Evolutionary conservation across 2,329 filamentous ascomycete species (phyloP), one percentile per base, ranked within the genome.

Genomic region (Apiospora rasikravindrae): DNA sequence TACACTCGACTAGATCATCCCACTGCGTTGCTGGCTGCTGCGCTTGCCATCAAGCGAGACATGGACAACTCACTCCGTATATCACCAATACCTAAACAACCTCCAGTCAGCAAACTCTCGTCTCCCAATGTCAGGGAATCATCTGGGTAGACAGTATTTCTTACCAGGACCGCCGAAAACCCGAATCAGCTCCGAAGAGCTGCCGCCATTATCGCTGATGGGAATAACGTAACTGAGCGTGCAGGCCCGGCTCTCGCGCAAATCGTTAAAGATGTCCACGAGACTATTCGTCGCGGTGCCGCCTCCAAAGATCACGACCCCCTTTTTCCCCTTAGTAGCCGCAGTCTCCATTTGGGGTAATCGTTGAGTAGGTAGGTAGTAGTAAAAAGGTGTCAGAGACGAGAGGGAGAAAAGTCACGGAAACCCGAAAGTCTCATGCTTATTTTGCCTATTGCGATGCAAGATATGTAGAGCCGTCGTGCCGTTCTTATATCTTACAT

Each of bases 191-290:
- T 98, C 96, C 64, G 94, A 97, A 2, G 95, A 97, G 77, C 94
- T 97, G 51, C 96, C 96, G 68, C 96, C 96, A 82, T 98, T 98
- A 83, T 98, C 96, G 75, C 93, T 96, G 80, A 98, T 98, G 47
- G 96, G 96, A 70, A 98, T 97, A 73, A 98, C 91, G 81, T 97
- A 97, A 82, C 90, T 94, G 57, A 97, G 84, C 2, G 88, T 85
- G 78, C 92, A 93, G 53, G 88, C 83, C 74, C 92, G 93, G 76
- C 88, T 91, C 74, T 91, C 83, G 16, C 89, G 86, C 45, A 93
- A 86, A 24, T 85, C 84, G 76, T 89, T 92, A 83, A 98, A 98
- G 14, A 98, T 93, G 80, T 98, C 96, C 53, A 98, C 96, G 6
- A 98, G 88, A 78, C 89, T 97, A 80, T 98, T 98, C 7, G 96